Base-by-base conservation (phyloP, 73 alveolate genomes). In the Paramecium sonneborni region DNA sequence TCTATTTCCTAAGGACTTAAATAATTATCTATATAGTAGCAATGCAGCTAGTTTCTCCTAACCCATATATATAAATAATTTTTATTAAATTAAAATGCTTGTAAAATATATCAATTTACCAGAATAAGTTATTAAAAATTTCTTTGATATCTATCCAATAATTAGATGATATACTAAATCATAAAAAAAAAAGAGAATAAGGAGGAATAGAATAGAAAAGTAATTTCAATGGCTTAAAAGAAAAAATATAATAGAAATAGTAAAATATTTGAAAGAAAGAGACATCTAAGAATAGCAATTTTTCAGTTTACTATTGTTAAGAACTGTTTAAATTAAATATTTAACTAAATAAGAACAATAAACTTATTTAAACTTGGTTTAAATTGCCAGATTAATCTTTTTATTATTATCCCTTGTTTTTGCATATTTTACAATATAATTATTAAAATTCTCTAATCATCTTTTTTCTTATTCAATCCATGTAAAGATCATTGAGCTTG, bases 181-280 rank as follows among this genome's bases (percentile, higher is more conserved):
- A 8, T 9, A 38, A 79, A 76, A 79, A n/a, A 24, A 79, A 44
- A 23, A 79, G 90, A 44, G 74, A 79, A 79, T 79, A 79, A 21
- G 90, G 76, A 39, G 74, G 76, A 39, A 21, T 8, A 11, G 90
- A 79, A 39, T 44, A 23, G 10, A 2, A 79, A 79, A 39, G 44
- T 79, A 18, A 28, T 79, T 11, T 3, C 8, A 6, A 11, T 9
- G 4, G 18, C 55, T 3, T n/a, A 12, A 7, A 76, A 79, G 32
- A 24, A 79, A 44, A 38, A 58, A 1, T n/a, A 12, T 72, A 1
- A 72, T 32, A 34, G 57, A 72, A 28, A 35, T 72, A 15, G 86
- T 62, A 12, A 72, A 72, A 38, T 7, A 28, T 21, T 72, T 72
- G 12, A 72, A 72, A 5, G 86, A 72, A 0, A 72, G 57, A 72